phyloP scores from a whole-genome alignment of 768 basidiomycete genomes.

The Agaricus blazei region DNA sequence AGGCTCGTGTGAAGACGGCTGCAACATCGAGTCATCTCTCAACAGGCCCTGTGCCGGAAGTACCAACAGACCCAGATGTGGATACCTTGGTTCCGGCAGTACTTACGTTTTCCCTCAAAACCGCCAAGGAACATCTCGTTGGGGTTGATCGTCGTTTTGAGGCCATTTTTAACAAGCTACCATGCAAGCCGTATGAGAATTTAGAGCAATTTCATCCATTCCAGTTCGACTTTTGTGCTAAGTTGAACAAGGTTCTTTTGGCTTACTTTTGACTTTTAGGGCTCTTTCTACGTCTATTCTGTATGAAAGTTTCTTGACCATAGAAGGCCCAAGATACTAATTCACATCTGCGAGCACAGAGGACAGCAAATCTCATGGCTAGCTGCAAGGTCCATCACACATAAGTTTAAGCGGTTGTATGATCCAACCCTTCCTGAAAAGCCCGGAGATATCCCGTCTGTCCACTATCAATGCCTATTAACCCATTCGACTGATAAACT shows the following conservation, averaged over 20 bases:
- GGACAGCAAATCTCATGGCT: slow-evolving; percentile 84
- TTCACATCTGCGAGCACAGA: slow-evolving; percentile 23
- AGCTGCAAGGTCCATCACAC: slow-evolving; percentile 79
- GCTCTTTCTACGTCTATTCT: slow-evolving; percentile 71
- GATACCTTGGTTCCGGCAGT: slow-evolving; percentile 56
- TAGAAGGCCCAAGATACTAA: background rate
- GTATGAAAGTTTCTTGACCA: slow-evolving; percentile 29
- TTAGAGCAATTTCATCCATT: slow-evolving; percentile 81
- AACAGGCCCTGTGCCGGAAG: slow-evolving; percentile 1
- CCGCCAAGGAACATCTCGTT: slow-evolving; percentile 70
- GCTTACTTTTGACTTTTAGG: slow-evolving; percentile 25
- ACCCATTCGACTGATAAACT: background rate
- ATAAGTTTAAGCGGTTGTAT: slow-evolving; percentile 74
- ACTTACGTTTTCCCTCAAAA: slow-evolving; percentile 72
- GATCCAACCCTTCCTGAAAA: slow-evolving; percentile 72
- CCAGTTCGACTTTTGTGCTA: slow-evolving; percentile 35
- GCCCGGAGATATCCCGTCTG: slow-evolving; percentile 3
- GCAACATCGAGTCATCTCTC: slow-evolving; percentile 9
- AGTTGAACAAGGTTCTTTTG: background rate
- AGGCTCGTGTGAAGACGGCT: slow-evolving; percentile 1
- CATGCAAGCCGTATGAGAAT: slow-evolving; percentile 74
- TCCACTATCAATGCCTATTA: background rate
- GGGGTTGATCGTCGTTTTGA: slow-evolving; percentile 64
- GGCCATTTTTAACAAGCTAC: slow-evolving; percentile 56
- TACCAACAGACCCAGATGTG: slow-evolving; percentile 11